Percentiles rank a stretch among this genome's conserved stretches.
Evolutionary conservation across 352 stramenopile genomes (phyloP).

Genomic region (Phytopythium vexans): DNA sequence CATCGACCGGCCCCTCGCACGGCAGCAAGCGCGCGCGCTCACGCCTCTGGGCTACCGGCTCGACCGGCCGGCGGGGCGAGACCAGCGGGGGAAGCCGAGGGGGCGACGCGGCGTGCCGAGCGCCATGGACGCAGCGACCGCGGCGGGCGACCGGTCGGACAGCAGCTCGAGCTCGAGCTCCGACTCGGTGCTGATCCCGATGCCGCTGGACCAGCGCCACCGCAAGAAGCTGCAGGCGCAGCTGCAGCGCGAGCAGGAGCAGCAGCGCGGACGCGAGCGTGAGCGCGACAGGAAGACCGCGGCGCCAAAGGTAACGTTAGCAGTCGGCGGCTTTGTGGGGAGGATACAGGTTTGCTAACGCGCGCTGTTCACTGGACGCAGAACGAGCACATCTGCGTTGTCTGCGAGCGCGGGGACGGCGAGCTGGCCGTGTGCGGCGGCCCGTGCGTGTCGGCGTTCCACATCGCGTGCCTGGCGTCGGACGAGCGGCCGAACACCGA

Average conservation of each 20-base stretch:
- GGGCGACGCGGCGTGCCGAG: too few species aligned
- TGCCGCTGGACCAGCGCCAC: conserved; percentile 54
- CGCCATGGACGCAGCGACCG: too few species aligned
- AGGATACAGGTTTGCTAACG: neutral
- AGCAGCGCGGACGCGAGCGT: conserved; percentile 3
- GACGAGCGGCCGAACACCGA: conserved; percentile 1
- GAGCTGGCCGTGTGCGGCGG: conserved; percentile 52
- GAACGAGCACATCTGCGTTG: conserved; percentile 62
- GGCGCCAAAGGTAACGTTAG: neutral
- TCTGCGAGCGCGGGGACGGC: conserved; percentile 58
- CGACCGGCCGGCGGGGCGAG: too few species aligned
- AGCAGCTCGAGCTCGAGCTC: conserved; percentile 65
- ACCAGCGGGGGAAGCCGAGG: too few species aligned
- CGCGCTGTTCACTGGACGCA: conserved; percentile 5
- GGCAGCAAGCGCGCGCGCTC: too few species aligned
- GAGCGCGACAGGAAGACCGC: conserved; percentile 6
- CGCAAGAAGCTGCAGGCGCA: conserved; percentile 59
- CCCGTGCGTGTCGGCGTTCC: conserved; percentile 74
- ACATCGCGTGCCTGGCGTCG: conserved; percentile 39
- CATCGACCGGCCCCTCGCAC: too few species aligned
- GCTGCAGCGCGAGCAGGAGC: conserved; percentile 36
- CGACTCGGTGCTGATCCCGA: conserved; percentile 74
- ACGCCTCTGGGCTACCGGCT: too few species aligned
- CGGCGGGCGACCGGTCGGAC: conserved; percentile 35
- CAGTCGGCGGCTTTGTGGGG: too few species aligned